These are phyloP conservation scores for Cladosporium austrohemisphaericum DNA, from an alignment of 2,329 filamentous ascomycete genomes.

Conservation along the genomic window DNA sequence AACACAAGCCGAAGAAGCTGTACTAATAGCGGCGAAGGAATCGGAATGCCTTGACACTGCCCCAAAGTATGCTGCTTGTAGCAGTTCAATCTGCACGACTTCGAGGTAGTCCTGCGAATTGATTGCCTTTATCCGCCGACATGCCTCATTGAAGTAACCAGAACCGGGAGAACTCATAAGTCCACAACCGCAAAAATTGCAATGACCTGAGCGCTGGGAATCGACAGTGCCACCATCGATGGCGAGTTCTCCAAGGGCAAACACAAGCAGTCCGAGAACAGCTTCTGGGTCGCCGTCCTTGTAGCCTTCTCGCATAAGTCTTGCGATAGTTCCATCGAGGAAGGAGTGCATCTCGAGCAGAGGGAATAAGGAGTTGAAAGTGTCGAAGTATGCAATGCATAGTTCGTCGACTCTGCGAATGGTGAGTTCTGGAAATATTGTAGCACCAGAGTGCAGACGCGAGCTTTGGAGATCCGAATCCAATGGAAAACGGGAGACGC, in stretches of 20 bases:
- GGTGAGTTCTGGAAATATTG: background rate
- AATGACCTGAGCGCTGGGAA: slow-evolving; percentile 3
- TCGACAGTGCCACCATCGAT: background rate
- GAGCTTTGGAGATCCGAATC: background rate
- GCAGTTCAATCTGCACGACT: background rate
- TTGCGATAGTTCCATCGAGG: background rate
- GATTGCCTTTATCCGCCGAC: background rate
- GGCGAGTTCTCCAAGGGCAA: background rate
- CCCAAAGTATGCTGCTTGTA: too few species aligned
- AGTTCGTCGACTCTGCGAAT: background rate
- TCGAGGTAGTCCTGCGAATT: background rate
- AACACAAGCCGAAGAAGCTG: too few species aligned
- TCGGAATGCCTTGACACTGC: too few species aligned
- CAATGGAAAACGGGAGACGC: background rate
- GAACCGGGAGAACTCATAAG: background rate
- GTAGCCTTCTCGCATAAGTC: background rate
- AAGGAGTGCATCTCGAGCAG: background rate
- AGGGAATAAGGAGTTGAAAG: background rate
- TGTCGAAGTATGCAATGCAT: background rate
- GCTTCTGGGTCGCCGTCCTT: background rate
- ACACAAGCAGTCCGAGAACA: background rate
- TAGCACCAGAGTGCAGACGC: background rate
- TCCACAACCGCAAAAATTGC: slow-evolving; percentile 4
- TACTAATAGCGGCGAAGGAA: too few species aligned
- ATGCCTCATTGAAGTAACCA: background rate